A percentile compares a stretch with the other conserved stretches of the same genome.
phyloP scores from a whole-genome alignment of 495 filamentous ascomycete species.

The Parachaetomium inaequale region DNA sequence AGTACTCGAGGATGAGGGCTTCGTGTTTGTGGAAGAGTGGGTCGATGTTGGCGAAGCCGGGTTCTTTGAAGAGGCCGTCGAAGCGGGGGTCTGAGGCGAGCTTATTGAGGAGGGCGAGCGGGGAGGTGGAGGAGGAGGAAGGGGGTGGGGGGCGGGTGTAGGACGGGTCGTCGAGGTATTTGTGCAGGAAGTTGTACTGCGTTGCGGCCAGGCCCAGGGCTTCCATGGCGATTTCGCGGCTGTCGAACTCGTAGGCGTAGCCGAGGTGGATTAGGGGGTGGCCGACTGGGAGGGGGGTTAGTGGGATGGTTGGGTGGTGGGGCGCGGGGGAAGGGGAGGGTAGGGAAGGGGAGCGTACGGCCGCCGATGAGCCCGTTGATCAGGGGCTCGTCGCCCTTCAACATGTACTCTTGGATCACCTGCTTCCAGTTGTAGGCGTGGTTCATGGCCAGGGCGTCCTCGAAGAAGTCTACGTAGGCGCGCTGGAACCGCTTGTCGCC shows the following conservation, averaged over 20 bases:
- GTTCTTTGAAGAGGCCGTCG: conserved; percentile 56
- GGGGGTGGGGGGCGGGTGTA: conserved; percentile 56
- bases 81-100: conserved; percentile 54
- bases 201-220: conserved; percentile 65
- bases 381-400: conserved; percentile 69
- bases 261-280: conserved; percentile 87
- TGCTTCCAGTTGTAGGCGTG: conserved; percentile 79
- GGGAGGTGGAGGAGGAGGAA: conserved; percentile 49
- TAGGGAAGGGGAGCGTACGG: conserved; percentile 55
- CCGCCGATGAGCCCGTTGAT: conserved; percentile 73
- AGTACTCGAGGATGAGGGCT: conserved; percentile 71
- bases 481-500: conserved; percentile 78
- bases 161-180: conserved; percentile 68
- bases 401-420: conserved; percentile 71
- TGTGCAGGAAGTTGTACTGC: conserved; percentile 73
- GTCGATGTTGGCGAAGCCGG: conserved; percentile 61
- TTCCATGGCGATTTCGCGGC: conserved; percentile 77
- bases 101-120: conserved; percentile 63
- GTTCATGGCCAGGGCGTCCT: conserved; percentile 72
- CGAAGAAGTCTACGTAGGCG: conserved; percentile 88
- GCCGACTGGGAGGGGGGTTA: conserved; percentile 53
- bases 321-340: neutral
- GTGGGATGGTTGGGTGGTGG: conserved; percentile 9
- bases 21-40: conserved; percentile 66
- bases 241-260: conserved; percentile 81